Evolutionary conservation across 805 yeast genomes (phyloP), one percentile per base, ranked within the genome.

Genomic region (Ogataea pini): DNA sequence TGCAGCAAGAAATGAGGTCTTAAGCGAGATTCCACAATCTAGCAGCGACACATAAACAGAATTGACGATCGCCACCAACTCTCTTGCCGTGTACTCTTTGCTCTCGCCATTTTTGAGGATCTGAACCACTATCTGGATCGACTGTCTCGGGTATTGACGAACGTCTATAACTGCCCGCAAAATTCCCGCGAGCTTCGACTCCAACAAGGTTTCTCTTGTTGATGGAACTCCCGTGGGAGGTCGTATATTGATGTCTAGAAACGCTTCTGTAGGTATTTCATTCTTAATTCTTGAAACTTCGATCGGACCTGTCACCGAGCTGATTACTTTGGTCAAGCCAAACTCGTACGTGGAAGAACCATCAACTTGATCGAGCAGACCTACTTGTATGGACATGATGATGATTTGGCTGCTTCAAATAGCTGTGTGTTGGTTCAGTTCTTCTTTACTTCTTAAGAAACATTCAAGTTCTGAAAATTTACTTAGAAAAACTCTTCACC

Each of bases 271-370:
- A 9, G 97, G 96, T 28, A 83, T 66, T 63, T 92, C 98, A 62
- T 90, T 96, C 57, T 92, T 78, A 12, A 80, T 68, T 63, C 84
- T 85, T 9, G 89, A 83, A 2, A 58, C 56, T 60, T 92, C 97
- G 25, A 92, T 77, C 0, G 99, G 99, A 0, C 99, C 99, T 1
- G 91, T 78, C 1, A 92, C 91, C 0, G 96, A 82, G 36, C 85
- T 80, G 2, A 91, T 68, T 2, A 86, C 82, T 48, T 78, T 78
- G 1, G 86, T 79, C 14, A 65, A 64, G 1, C 77, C 80, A n/a
- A 69, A 63, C 13, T 68, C 62, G 48, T 83, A 72, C 19, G 77
- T 77, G 1, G 92, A 83, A 1, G 96, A 87, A 1, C 97, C 97
- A 64, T 89, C 96, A 2, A 85, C 92, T 52, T 81, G 77, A 46